A percentile compares a stretch with the other conserved stretches of the same genome.
phyloP scores from a whole-genome alignment of 2,329 filamentous ascomycete genomes.

The Tolypocladium tundrense region DNA sequence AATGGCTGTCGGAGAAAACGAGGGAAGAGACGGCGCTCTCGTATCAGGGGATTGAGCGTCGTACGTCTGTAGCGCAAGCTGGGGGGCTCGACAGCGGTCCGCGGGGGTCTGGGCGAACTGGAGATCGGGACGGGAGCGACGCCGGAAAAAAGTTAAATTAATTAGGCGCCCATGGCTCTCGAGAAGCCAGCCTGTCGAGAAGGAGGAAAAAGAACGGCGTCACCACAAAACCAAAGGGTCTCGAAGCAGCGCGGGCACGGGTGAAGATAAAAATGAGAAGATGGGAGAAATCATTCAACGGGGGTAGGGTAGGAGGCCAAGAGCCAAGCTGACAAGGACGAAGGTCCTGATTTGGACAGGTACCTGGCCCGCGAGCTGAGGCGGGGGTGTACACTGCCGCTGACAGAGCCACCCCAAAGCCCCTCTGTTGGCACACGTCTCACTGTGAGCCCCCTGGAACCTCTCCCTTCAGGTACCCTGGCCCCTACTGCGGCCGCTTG shows the following conservation, averaged over 20 bases:
- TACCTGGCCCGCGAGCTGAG: no score
- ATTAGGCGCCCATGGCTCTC: background rate
- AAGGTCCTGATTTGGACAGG: background rate
- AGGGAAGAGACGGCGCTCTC: background rate
- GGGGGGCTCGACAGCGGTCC: background rate
- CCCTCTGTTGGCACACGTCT: background rate
- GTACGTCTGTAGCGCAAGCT: background rate
- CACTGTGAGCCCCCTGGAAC: background rate
- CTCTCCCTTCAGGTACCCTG: background rate
- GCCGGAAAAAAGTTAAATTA: background rate
- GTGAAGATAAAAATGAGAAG: background rate
- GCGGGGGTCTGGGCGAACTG: background rate
- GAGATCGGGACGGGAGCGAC: background rate
- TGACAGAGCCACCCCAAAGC: background rate
- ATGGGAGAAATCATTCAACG: background rate
- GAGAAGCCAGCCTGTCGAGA: background rate
- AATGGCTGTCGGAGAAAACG: background rate
- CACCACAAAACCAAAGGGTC: background rate
- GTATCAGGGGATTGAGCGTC: background rate
- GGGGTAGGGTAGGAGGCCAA: background rate
- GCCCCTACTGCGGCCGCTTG: background rate
- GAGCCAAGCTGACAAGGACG: background rate
- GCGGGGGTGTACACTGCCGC: no score
- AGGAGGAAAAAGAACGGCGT: background rate
- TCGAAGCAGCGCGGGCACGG: background rate